Evolutionary conservation across 306 rosid genomes (phyloP), one percentile per base, ranked within the genome.

Genomic region (Trifolium subterraneum): DNA sequence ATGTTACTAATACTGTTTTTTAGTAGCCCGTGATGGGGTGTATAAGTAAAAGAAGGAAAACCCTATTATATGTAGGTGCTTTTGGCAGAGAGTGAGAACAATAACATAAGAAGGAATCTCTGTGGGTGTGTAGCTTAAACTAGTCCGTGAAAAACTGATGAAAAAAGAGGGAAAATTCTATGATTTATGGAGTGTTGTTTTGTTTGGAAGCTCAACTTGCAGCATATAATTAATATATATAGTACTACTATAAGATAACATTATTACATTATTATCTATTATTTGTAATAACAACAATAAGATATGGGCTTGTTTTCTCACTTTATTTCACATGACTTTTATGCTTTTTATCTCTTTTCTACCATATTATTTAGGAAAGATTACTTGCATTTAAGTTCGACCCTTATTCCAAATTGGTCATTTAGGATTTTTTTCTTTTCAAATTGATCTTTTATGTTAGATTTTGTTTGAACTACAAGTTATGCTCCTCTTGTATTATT

Each of bases 1-100:
- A 63, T 35, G 16, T 45, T 2, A 33, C 6, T 16, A 38, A 22
- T 67, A 77, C 83, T 29, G 84, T 80, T 78, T 83, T 82, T 13
- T 81, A 78, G 90, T 70, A 48, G 68, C 83, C 92, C 97, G 96
- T 90, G 97, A 89, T 20, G 82, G 82, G 84, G 16, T 64, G 71
- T 72, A 8, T 69, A 59, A 77, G 73, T 63, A 68, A 72, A 77
- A 77, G 75, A 80, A 31, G 72, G 51, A 42, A 25, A 55, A 35
- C 38, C 22, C 70, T 63, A 79, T 45, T 76, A 42, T 85, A 70
- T 70, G 80, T 0, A 25, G 56, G 6, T 44, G 73, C 6, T 66
- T 70, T 69, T 62, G 76, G 60, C 73, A 74, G 63, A 66, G 44
- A 72, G 80, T 2, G 54, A 62, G 54, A 68, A 64, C 50, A 55